These are phyloP conservation scores for Neonectria ditissima DNA, from an alignment of 2,329 filamentous ascomycete genomes.

Conservation along the genomic window DNA sequence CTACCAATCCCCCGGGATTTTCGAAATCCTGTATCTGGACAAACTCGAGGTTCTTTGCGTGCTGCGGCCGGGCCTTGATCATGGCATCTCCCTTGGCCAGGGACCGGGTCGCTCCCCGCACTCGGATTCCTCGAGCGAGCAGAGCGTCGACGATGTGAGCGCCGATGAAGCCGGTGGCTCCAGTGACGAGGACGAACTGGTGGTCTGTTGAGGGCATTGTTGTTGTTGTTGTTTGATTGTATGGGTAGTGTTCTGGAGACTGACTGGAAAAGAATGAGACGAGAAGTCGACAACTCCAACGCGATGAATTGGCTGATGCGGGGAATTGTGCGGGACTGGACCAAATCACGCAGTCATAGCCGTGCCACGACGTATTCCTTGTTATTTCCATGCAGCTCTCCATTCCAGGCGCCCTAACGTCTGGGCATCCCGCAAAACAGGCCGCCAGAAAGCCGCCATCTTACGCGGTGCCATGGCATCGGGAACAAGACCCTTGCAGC, in stretches of 20 bases:
- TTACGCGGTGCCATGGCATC: constrained; percentile 3
- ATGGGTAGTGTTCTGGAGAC: not conserved
- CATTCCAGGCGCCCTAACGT: not conserved
- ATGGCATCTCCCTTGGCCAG: constrained; percentile 49
- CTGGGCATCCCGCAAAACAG: not conserved
- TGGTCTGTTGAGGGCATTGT: constrained; percentile 1
- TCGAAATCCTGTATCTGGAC: constrained; percentile 57
- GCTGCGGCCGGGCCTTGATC: constrained; percentile 52
- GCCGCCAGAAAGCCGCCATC: not conserved
- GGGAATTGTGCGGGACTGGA: constrained; percentile 11
- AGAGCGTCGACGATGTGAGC: constrained; percentile 51
- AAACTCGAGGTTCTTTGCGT: constrained; percentile 53
- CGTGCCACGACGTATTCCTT: not conserved
- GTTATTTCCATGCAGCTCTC: not conserved
- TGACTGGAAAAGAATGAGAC: not conserved
- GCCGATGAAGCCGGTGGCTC: constrained; percentile 48
- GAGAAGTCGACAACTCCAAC: not conserved
- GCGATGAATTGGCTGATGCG: constrained; percentile 6
- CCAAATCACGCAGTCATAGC: not conserved
- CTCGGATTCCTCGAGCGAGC: constrained; percentile 45
- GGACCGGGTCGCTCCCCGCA: constrained; percentile 48
- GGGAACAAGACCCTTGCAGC: constrained; percentile 3
- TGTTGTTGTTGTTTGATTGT: not conserved
- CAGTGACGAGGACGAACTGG: constrained; percentile 40
- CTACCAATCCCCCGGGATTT: constrained; percentile 50